Evolutionary conservation across 805 yeast genomes (phyloP), one percentile per base, ranked within the genome.

Genomic region (Millerozyma acaciae): DNA sequence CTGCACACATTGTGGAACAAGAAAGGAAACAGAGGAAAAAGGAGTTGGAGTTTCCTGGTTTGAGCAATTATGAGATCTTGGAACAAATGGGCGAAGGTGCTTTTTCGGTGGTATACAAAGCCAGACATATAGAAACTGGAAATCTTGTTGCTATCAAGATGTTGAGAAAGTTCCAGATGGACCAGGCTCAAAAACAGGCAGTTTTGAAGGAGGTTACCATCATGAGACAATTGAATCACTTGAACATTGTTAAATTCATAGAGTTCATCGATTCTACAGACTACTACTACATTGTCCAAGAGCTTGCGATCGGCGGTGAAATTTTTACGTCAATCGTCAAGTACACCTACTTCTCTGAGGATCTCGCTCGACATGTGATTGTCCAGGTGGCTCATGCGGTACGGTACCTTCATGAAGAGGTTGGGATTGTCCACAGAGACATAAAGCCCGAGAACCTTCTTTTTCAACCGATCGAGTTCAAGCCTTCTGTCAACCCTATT

Each of bases 371-470:
- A 29, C 85, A 79, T 53, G 70, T 80, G 15, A 76, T 80, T 22
- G 56, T 60, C 20, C 88, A 83, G 50, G 73, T 83, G 21, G 78
- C 80, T 2, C 56, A 70, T 17, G 84, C 87, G 2, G 66, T 84
- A 16, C 65, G 75, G 47, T 84, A 82, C 53, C 55, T 84, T 46
- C 95, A 84, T 55, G 77, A 75, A 35, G 77, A 74, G 41, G 74
- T 78, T 30, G 93, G 93, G 5, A 76, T 84, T 33, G 94, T 84
- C 21, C 95, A 84, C 58, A 66, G 95, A 43, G 95, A 84, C 55
- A 75, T 84, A 40, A 84, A 84, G 51, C 90, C 94, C 0, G 95
- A 84, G 49, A 84, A 84, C 48, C 57, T 84, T 28, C 62, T 84
- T 23, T 84, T 70, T 55, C 71, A 72, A 35, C 80, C 83, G 8